Base-by-base conservation (phyloP, 331 rosid genomes). In the Malus hybrid region DNA sequence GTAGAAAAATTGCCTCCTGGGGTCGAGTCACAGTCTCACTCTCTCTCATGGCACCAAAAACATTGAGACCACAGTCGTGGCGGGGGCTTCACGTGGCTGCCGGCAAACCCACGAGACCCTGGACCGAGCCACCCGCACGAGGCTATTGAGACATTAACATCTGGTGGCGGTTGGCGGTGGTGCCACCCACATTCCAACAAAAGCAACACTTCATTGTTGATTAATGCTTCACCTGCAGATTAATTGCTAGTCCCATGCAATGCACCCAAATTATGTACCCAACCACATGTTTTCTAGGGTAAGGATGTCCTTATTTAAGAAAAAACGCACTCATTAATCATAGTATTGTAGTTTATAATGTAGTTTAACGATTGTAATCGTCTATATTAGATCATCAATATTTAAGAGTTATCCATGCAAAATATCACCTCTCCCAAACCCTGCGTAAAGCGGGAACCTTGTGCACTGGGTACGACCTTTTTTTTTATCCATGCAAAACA, bases 81-180 rank as follows among this genome's bases (percentile, higher is more conserved):
- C 29, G 24, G 55, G 19, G 70, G 10, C 52, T 65, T 67, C 89
- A 80, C 84, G 82, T 79, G 89, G 75, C 31, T 46, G 34, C 59
- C 85, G 83, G 72, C 83, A 72, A 72, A 52, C 70, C 60, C 89
- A 80, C 80, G 72, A 73, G 75, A 18, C 55, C 50, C 68, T 77
- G 88, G 82, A 57, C 73, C 84, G 5, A 13, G 56, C 56, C 50
- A 69, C 28, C 61, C 83, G 80, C 82, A 74, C 80, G 77, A 64
- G 64, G 71, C 76, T 16, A 18, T 4, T 7, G 69, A 32, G 44
- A 27, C 69, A 32, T 64, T 14, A 6, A 11, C 67, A 32, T 33
- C 24, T 18, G 67, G 67, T 62, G 67, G 57, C 4, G 57, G 57
- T 19, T 48, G 10, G 32, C 34, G 50, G 44, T 77, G 55, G 65